Evolutionary conservation across 169 alveolate species (phyloP).

Genomic region (Eimeria nieschulzi): DNA sequence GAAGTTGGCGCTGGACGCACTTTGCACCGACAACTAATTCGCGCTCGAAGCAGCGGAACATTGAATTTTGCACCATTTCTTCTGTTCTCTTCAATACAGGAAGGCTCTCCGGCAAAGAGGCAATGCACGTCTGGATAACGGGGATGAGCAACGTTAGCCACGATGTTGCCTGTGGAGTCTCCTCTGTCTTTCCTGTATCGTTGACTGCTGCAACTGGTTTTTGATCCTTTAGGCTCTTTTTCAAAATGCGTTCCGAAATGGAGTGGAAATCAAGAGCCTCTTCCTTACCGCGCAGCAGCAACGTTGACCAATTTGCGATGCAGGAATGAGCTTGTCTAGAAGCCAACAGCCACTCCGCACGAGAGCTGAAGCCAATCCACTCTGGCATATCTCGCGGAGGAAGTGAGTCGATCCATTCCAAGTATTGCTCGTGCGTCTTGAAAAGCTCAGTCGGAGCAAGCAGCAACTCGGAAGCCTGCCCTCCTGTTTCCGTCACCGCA

Average conservation of each 20-base stretch:
- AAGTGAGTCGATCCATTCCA: slow-evolving; percentile 73
- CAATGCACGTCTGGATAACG: slow-evolving; percentile 76
- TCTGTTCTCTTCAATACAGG: slow-evolving; percentile 84
- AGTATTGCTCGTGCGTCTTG: slow-evolving; percentile 71
- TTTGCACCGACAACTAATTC: slow-evolving; percentile 89
- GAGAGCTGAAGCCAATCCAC: slow-evolving; percentile 76
- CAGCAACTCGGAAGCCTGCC: neutral
- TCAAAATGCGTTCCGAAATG: slow-evolving; percentile 1
- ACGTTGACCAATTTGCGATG: slow-evolving; percentile 68
- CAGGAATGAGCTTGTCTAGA: slow-evolving; percentile 42
- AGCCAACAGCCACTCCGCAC: slow-evolving; percentile 72
- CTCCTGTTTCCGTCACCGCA: slow-evolving; percentile 6
- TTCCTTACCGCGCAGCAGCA: slow-evolving; percentile 74
- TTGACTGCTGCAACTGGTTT: slow-evolving; percentile 10
- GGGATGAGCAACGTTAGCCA: slow-evolving; percentile 77
- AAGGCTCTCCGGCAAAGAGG: slow-evolving; percentile 85
- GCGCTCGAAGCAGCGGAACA: slow-evolving; percentile 94
- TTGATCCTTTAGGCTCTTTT: slow-evolving; percentile 23
- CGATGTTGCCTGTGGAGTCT: slow-evolving; percentile 27
- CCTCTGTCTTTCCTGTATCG: slow-evolving; percentile 22
- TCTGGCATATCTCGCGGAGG: slow-evolving; percentile 72
- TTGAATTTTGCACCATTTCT: slow-evolving; percentile 90
- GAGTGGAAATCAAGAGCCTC: slow-evolving; percentile 75
- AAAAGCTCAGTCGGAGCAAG: slow-evolving; percentile 58
- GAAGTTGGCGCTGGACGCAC: neutral